Base-by-base conservation (phyloP, 2,329 filamentous ascomycete genomes). In the Apiospora pterosperma region DNA sequence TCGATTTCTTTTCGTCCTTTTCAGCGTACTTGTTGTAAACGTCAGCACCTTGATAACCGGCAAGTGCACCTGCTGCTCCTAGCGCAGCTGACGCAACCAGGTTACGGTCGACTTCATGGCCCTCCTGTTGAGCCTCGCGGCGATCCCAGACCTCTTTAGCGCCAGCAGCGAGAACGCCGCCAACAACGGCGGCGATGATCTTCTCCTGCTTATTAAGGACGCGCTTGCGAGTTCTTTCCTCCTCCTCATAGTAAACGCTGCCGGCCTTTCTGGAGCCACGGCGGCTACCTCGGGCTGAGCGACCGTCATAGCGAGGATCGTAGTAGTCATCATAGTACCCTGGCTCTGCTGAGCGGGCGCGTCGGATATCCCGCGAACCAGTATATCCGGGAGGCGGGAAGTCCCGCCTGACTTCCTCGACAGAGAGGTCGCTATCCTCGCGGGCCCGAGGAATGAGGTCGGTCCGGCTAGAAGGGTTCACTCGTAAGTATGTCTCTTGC, bases 381-480 rank as follows among this genome's bases (percentile, higher is more conserved):
- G 28, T 11, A 66, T 82, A 80, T 41, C 84, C 88, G 6, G 89
- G 90, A 7, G 92, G 92, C 36, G 92, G 92, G 72, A 96, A 97
- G 70, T 96, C 92, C 69, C 93, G 89, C 68, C 88, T 88, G 66
- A 96, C 88, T 78, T 96, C 92, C 79, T 97, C 94, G 74, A 96
- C 79, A 2, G 89, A 89, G 31, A 90, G 80, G 58, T 90, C 89
- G 76, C 90, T 93, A 72, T 93, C 90, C 75, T 94, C 90, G 68
- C 90, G 89, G 61, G 81, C 75, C 31, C 85, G 81, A 39, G 85
- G 85, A 14, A 89, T 78, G 8, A 90, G 79, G 48, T 88, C 86
- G 65, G 59, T 71, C 38, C 73, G 71, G 62, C 80, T 83, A 36
- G 79, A 78, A 55, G 78, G 75, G 61, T 81, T 76, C 36, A 78